Percentiles rank a stretch among this genome's conserved stretches.
Evolutionary conservation across 768 basidiomycete species (phyloP).

Genomic region (Suillus hirtellus): DNA sequence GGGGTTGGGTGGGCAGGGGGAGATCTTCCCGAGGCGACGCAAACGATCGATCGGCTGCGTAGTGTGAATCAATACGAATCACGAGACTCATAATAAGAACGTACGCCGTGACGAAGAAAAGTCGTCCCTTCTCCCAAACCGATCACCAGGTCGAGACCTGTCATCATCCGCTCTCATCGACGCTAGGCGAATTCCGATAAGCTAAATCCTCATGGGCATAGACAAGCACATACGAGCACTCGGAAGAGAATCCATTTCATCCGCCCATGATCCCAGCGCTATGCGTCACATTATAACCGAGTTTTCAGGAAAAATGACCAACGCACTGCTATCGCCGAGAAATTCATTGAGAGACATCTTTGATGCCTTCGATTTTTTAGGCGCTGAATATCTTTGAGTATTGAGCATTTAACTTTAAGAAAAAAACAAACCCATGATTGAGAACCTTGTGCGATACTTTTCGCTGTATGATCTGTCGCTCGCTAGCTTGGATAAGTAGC

Average conservation of each 20-base stretch:
- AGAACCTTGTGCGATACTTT: conserved; percentile 17
- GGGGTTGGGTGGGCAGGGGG: conserved; percentile 92
- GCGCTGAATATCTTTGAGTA: conserved; percentile 50
- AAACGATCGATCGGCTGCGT: conserved; percentile 56
- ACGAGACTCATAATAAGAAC: conserved; percentile 26
- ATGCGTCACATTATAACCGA: conserved; percentile 19
- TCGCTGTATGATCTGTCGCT: conserved; percentile 13
- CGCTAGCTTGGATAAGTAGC: conserved; percentile 19
- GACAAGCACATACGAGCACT: conserved; percentile 76
- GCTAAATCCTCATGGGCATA: conserved; percentile 12
- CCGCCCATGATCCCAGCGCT: conserved; percentile 97
- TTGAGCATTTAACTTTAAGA: not conserved
- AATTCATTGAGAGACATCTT: conserved; percentile 94
- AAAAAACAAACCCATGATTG: conserved; percentile 29
- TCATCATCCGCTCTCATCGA: conserved; percentile 72
- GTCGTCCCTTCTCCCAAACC: conserved; percentile 63
- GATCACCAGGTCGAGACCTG: conserved; percentile 50
- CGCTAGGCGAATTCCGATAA: conserved; percentile 44
- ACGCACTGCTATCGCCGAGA: conserved; percentile 81
- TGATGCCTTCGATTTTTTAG: conserved; percentile 81
- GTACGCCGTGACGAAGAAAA: conserved; percentile 61
- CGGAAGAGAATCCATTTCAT: conserved; percentile 94
- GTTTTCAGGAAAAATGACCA: conserved; percentile 18
- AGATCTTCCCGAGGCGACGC: conserved; percentile 80
- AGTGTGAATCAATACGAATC: conserved; percentile 16